Percentiles rank a stretch among this genome's conserved stretches.
Evolutionary conservation across 1,284 basidiomycete genomes (phyloP).

Genomic region (Cryptococcus maquisensis): DNA sequence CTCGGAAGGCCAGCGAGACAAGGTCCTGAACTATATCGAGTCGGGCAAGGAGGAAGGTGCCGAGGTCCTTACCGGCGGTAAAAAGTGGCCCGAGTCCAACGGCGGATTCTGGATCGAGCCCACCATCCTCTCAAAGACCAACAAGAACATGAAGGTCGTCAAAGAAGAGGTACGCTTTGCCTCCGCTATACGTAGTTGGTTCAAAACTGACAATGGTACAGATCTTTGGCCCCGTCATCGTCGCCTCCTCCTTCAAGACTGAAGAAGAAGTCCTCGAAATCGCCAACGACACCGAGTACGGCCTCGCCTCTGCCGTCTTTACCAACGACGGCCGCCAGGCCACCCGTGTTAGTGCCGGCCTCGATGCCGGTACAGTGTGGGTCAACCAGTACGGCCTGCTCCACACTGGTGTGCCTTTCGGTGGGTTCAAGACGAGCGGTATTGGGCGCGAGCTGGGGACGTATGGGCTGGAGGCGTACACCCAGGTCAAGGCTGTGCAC

Average conservation of each 20-base stretch:
- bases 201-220: background rate
- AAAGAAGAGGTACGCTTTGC: constrained; percentile 62
- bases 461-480: constrained; percentile 76
- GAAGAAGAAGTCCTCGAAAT: constrained; percentile 70
- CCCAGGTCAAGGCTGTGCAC: constrained; percentile 76
- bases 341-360: constrained; percentile 65
- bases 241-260: constrained; percentile 61
- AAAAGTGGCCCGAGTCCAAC: constrained; percentile 57
- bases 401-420: constrained; percentile 68
- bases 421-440: constrained; percentile 73
- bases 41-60: constrained; percentile 79
- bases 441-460: constrained; percentile 82
- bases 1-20: constrained; percentile 50
- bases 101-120: constrained; percentile 58
- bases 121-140: constrained; percentile 81
- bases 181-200: background rate
- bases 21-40: constrained; percentile 85
- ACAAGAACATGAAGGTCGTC: constrained; percentile 77
- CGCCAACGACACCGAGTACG: constrained; percentile 83
- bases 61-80: constrained; percentile 72
- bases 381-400: constrained; percentile 71
- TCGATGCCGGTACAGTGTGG: constrained; percentile 77
- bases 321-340: constrained; percentile 72
- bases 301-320: constrained; percentile 83
- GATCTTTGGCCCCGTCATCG: constrained; percentile 66